Evolutionary conservation across 495 filamentous ascomycete genomes (phyloP).

Genomic region (Penicillium paradoxum): DNA sequence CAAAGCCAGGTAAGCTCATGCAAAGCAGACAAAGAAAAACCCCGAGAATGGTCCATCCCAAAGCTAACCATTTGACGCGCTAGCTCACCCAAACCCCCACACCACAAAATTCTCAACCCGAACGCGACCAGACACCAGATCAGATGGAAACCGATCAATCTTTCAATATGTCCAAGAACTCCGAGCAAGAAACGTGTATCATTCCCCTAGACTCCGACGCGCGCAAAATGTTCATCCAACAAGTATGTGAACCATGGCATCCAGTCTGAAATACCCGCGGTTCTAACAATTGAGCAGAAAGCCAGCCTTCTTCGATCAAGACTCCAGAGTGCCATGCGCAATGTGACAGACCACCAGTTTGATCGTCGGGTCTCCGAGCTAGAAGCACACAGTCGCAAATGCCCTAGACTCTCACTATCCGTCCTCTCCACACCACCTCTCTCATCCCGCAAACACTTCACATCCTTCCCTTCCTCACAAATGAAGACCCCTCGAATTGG

Average conservation of each 20-base stretch:
- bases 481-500: slow-evolving; percentile 23
- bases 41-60: not conserved
- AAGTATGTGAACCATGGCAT: slow-evolving; percentile 25
- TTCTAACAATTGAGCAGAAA: slow-evolving; percentile 31
- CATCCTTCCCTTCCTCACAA: slow-evolving; percentile 11
- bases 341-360: slow-evolving; percentile 37
- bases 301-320: slow-evolving; percentile 39
- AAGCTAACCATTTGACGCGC: slow-evolving; percentile 13
- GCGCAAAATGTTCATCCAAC: slow-evolving; percentile 42
- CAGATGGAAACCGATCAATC: slow-evolving; percentile 11
- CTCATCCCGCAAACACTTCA: slow-evolving; percentile 17
- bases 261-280: not conserved
- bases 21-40: not conserved
- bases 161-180: slow-evolving; percentile 7
- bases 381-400: slow-evolving; percentile 43
- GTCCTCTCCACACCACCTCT: slow-evolving; percentile 15
- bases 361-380: slow-evolving; percentile 43
- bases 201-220: slow-evolving; percentile 35
- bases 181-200: slow-evolving; percentile 11
- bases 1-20: slow-evolving; percentile 23
- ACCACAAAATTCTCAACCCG: slow-evolving; percentile 14
- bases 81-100: slow-evolving; percentile 16
- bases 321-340: slow-evolving; percentile 44
- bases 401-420: slow-evolving; percentile 29
- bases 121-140: slow-evolving; percentile 16